Conservation (phyloP, 108 stramenopile genomes). For the Halocafeteria seosinensis region DNA sequence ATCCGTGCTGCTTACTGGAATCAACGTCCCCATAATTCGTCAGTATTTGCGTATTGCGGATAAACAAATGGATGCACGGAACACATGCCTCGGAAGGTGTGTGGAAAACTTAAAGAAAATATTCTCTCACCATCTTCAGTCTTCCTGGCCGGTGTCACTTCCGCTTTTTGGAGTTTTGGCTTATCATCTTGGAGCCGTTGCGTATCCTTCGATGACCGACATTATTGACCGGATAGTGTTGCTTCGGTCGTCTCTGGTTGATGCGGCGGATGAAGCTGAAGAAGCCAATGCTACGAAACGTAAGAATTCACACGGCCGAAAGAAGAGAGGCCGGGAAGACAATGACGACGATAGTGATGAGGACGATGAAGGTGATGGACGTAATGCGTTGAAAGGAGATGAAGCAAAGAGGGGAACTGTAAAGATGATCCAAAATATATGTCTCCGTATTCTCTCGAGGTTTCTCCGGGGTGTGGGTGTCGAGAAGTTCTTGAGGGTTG, state of each 20-base stretch:
- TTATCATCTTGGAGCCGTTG: background rate
- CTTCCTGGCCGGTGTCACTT: background rate
- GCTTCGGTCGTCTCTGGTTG: background rate
- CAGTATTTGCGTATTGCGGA: background rate
- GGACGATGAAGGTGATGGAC: background rate
- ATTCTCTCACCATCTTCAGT: background rate
- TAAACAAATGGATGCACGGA: background rate
- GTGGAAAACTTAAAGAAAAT: background rate
- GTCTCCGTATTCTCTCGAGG: background rate
- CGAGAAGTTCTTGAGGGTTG: background rate
- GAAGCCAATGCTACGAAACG: background rate
- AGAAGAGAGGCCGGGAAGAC: background rate
- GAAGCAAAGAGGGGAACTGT: background rate
- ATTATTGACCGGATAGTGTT: background rate
- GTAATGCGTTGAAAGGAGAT: background rate
- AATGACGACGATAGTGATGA: background rate
- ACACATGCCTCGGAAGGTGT: background rate
- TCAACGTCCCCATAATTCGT: background rate
- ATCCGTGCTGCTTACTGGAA: background rate
- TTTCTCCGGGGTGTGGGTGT: background rate
- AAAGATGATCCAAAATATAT: background rate
- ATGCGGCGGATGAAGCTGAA: background rate
- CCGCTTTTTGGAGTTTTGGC: background rate
- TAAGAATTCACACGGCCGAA: background rate
- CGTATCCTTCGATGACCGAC: background rate